Percentiles rank a stretch among this genome's conserved stretches.
Conservation (phyloP, 768 basidiomycete species). For the Mycena galopus region DNA sequence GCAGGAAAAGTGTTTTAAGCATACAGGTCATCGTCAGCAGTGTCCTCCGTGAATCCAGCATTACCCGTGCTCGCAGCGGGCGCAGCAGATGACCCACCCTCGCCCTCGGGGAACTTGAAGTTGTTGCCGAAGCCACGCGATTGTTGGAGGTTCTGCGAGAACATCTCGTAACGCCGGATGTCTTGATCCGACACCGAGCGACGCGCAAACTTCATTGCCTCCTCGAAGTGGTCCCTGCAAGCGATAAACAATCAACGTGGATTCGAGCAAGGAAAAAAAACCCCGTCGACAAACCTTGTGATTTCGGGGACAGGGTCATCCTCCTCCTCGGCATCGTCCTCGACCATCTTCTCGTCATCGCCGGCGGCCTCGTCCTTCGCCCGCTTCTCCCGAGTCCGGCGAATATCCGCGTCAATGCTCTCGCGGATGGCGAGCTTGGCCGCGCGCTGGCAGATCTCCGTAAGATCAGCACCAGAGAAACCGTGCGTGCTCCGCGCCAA, state of each 20-base stretch:
- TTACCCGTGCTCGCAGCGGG: constrained; percentile 67
- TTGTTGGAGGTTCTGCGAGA: constrained; percentile 94
- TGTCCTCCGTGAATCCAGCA: constrained; percentile 86
- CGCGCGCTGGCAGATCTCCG: constrained; percentile 98
- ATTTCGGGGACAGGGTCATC: constrained; percentile 95
- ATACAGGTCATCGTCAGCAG: constrained; percentile 92
- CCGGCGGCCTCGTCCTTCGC: constrained; percentile 83
- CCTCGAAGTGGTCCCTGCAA: constrained; percentile 91
- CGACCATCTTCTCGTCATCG: constrained; percentile 79
- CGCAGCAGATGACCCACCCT: constrained; percentile 48
- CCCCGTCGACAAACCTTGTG: constrained; percentile 64
- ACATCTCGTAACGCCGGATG: constrained; percentile 98
- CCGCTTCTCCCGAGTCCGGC: constrained; percentile 79
- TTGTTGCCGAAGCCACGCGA: constrained; percentile 93
- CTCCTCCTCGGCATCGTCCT: constrained; percentile 76
- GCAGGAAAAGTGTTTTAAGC: constrained; percentile 63
- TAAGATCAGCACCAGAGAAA: constrained; percentile 99
- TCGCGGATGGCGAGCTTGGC: constrained; percentile 97
- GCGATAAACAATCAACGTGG: constrained; percentile 30
- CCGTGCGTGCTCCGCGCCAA: constrained; percentile 95
- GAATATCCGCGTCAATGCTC: constrained; percentile 94
- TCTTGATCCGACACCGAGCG: constrained; percentile 97
- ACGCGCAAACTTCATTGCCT: constrained; percentile 98
- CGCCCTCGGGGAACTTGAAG: constrained; percentile 98
- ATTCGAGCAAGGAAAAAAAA: neutral